phyloP scores from a whole-genome alignment of 2,329 filamentous ascomycete species.

The Ophiostoma novo-ulmi region DNA sequence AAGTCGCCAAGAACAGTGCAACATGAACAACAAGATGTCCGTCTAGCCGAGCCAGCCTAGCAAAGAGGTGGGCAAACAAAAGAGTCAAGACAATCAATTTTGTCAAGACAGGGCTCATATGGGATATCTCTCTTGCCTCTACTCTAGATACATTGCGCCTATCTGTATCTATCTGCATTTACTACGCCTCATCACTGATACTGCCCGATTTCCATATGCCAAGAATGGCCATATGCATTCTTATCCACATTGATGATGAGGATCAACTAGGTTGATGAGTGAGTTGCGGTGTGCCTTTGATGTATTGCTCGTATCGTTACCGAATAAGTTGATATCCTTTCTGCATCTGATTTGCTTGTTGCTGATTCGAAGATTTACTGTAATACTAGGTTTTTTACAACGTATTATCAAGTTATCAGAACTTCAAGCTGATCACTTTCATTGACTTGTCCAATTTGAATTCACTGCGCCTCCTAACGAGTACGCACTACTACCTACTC shows the following conservation, averaged over 20 bases:
- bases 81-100: neutral
- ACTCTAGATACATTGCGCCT: neutral
- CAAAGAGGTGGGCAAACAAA: neutral
- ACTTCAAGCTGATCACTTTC: neutral
- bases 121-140: neutral
- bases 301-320: neutral
- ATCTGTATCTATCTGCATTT: neutral
- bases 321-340: neutral
- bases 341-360: neutral
- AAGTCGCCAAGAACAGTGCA: conserved; percentile 3
- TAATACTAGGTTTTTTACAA: too few relatives aligned
- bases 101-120: conserved; percentile 1
- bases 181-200: neutral
- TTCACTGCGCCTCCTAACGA: neutral
- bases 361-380: too few relatives aligned
- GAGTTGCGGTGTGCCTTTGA: neutral
- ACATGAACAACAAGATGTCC: neutral
- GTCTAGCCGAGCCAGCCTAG: neutral
- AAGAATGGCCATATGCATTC: neutral
- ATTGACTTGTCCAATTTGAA: neutral
- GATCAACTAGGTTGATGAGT: neutral
- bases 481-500: neutral
- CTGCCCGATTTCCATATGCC: neutral
- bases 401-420: neutral
- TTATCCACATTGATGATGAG: neutral